Conservation (phyloP, 2,329 filamentous ascomycete genomes). For the Beauveria medogensis region DNA sequence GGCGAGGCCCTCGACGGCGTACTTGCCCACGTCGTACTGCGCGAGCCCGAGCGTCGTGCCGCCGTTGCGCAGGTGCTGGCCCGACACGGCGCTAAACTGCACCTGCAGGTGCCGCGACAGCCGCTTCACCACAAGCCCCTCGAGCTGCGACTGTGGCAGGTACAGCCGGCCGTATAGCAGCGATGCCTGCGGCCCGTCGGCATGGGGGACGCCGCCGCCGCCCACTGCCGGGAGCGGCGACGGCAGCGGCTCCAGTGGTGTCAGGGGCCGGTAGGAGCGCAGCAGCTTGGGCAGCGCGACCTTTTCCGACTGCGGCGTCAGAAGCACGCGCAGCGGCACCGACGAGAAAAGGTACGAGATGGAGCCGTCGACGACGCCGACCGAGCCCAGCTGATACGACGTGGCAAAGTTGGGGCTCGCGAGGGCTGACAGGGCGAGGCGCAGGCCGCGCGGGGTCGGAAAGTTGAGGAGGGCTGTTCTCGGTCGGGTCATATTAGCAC, state of each 20-base stretch:
- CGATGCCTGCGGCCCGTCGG: conserved; percentile 34
- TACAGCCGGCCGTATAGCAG: conserved; percentile 73
- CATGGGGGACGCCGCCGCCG: no score
- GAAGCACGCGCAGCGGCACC: conserved; percentile 58
- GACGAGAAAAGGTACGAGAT: conserved; percentile 95
- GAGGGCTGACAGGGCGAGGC: conserved; percentile 82
- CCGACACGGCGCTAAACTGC: conserved; percentile 71
- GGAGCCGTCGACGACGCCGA: conserved; percentile 92
- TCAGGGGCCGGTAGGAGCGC: conserved; percentile 72
- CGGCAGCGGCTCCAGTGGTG: conserved; percentile 43
- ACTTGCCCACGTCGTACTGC: conserved; percentile 80
- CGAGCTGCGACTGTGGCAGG: conserved; percentile 75
- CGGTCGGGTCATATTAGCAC: neutral
- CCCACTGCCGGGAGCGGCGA: neutral
- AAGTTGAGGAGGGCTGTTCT: conserved; percentile 75
- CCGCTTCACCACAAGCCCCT: conserved; percentile 75
- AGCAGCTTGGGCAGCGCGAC: conserved; percentile 73
- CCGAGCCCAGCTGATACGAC: conserved; percentile 81
- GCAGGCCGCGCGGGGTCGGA: conserved; percentile 72
- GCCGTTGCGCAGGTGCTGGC: conserved; percentile 62
- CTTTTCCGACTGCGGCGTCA: conserved; percentile 60
- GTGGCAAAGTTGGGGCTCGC: conserved; percentile 90
- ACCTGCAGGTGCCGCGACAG: conserved; percentile 71
- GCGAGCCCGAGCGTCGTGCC: conserved; percentile 66
- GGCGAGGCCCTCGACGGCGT: conserved; percentile 81